Conservation (phyloP, 2,329 filamentous ascomycete species). For the Ilyonectria destructans region DNA sequence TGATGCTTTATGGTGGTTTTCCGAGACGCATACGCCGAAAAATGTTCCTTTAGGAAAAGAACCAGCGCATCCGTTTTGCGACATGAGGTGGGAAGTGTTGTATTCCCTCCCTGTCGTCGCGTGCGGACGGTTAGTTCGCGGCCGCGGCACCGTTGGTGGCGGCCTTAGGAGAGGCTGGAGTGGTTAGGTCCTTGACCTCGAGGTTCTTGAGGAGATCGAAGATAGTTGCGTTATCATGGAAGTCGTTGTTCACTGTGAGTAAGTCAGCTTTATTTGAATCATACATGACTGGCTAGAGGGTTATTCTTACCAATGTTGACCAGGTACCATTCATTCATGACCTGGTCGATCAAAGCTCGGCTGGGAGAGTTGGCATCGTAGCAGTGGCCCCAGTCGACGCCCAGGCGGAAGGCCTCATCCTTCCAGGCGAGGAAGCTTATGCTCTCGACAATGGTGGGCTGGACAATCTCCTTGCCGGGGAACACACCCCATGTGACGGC, state of each 20-base stretch:
- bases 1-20: slow-evolving; percentile 35
- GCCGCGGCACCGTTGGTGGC: slow-evolving; percentile 35
- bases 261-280: slow-evolving; percentile 21
- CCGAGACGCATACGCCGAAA: slow-evolving; percentile 17
- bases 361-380: slow-evolving; percentile 84
- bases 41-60: slow-evolving; percentile 22
- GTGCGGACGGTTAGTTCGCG: slow-evolving; percentile 36
- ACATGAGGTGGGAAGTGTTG: not conserved
- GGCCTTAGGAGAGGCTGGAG: slow-evolving; percentile 46
- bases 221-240: slow-evolving; percentile 86
- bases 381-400: slow-evolving; percentile 94
- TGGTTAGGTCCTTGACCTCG: slow-evolving; percentile 76
- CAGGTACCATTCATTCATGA: slow-evolving; percentile 94
- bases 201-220: slow-evolving; percentile 91
- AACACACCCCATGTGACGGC: slow-evolving; percentile 99
- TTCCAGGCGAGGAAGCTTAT: slow-evolving; percentile 99
- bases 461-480: slow-evolving; percentile 98
- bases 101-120: not conserved
- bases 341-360: slow-evolving; percentile 82
- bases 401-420: slow-evolving; percentile 95
- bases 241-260: slow-evolving; percentile 92
- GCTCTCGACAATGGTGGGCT: slow-evolving; percentile 98
- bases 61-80: slow-evolving; percentile 14
- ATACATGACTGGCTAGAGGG: slow-evolving; percentile 6
- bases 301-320: slow-evolving; percentile 88